Conservation (phyloP, 2,329 filamentous ascomycete genomes). For the Penicillium vulpinum region DNA sequence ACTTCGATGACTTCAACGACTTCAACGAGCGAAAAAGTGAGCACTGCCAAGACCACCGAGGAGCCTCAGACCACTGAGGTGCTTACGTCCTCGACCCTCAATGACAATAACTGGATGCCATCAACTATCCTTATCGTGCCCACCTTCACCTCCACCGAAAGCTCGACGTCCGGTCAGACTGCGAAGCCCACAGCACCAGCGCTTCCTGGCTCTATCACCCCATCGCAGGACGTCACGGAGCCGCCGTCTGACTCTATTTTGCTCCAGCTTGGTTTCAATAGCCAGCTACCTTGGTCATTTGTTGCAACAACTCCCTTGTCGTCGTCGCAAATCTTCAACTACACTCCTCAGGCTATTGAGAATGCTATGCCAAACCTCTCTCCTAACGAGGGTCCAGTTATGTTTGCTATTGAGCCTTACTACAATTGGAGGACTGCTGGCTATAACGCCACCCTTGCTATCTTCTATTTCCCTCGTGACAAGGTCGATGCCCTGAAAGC, state of each 20-base stretch:
- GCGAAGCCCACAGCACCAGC: constrained; percentile 57
- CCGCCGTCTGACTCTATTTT: constrained; percentile 65
- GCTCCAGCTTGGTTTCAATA: constrained; percentile 83
- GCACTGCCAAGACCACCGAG: constrained; percentile 28
- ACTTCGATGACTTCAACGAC: constrained; percentile 1
- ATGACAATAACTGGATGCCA: constrained; percentile 23
- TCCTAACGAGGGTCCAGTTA: constrained; percentile 54
- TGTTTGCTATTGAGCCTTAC: constrained; percentile 72
- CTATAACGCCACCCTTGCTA: constrained; percentile 78
- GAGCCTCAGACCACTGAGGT: constrained; percentile 29
- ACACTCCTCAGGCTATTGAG: constrained; percentile 69
- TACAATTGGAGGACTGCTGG: constrained; percentile 67
- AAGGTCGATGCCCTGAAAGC: constrained; percentile 67
- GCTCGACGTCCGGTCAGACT: constrained; percentile 32
- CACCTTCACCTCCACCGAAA: constrained; percentile 12
- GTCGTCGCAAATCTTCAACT: constrained; percentile 80
- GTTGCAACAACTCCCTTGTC: constrained; percentile 71
- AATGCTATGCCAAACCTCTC: constrained; percentile 56
- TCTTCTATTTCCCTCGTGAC: constrained; percentile 72
- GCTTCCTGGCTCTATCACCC: constrained; percentile 74
- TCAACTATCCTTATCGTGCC: constrained; percentile 24
- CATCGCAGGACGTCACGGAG: constrained; percentile 58
- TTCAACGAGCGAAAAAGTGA: constrained; percentile 29
- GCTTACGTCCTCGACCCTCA: constrained; percentile 24
- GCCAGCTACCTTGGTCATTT: constrained; percentile 79